A percentile compares a stretch with the other conserved stretches of the same genome.
Evolutionary conservation across 441 rosid genomes (phyloP).

Genomic region (Pelargonium australe): DNA sequence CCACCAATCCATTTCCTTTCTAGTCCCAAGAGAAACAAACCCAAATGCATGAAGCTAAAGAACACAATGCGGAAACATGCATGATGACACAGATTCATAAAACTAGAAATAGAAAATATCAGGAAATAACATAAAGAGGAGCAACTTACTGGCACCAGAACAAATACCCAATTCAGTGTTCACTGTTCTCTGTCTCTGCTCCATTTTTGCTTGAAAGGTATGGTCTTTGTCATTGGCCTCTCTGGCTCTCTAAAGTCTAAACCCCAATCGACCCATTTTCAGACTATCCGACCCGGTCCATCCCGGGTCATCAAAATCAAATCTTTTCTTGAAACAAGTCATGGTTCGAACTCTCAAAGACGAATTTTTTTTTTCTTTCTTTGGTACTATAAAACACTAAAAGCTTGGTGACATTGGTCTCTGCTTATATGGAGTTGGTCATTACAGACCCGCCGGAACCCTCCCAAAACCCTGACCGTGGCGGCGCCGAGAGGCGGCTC

Average conservation of each 20-base stretch:
- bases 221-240: slow-evolving; percentile 4
- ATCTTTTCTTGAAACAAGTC: neutral
- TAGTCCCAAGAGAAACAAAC: neutral
- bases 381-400: no score
- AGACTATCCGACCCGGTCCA: neutral
- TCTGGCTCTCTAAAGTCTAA: neutral
- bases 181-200: neutral
- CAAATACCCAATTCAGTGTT: neutral
- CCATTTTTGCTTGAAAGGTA: slow-evolving; percentile 7
- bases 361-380: no score
- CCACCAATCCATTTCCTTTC: neutral
- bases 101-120: neutral
- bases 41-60: slow-evolving; percentile 3
- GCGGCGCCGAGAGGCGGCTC: slow-evolving; percentile 47
- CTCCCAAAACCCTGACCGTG: neutral
- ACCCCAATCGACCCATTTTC: neutral
- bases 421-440: neutral
- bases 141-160: neutral
- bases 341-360: neutral
- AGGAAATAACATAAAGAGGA: neutral
- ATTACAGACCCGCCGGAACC: neutral
- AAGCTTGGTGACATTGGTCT: neutral
- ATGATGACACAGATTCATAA: neutral
- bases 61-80: neutral
- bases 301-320: neutral